Base-by-base conservation (phyloP, 139 green algal species). In the Haematococcus sp. region DNA sequence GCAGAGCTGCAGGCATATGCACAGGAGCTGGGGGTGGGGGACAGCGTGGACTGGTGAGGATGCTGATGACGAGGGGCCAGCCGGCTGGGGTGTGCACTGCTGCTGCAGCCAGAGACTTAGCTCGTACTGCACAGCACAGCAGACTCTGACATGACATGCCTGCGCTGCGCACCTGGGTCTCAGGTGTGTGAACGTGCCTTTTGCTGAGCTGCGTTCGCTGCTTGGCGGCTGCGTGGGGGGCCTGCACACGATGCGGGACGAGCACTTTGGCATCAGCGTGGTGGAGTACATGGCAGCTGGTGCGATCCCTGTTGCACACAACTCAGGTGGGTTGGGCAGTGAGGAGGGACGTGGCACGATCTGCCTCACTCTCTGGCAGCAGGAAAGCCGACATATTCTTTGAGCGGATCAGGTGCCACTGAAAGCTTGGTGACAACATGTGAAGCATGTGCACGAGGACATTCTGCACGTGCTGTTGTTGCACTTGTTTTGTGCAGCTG, bases 181-280 rank as follows among this genome's bases (percentile, higher is more conserved):
- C 40, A 73, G 70, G 72, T 28, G 59, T 19, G 81, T 94, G 28
- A 96, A 97, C 74, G 88, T 88, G 30, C 59, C 86, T 4, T 94
- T 86, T 60, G 59, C 27, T 0, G 86, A 96, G 64, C 81, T 99
- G 49, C 68, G 70, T 67, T 22, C 27, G 66, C 77, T 95, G 75
- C 85, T 99, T 63, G 89, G 84, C 16, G 88, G 83, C 0, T 93
- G 95, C 1, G 87, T 94, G 40, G 92, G 81, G 0, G 96, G 96
- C 20, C 81, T 99, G 78, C 95, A 99, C 88, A 94, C 90, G 19
- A 99, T 99, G 96, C 35, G 80, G 52, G 95, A 99, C 73, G 96
- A 99, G 77, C 96, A 99, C 89, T 99, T 99, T 86, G 96, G 96
- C 66, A 99, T 99, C 81, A 89, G 88, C 72, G 87, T 98, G 16